These are phyloP conservation scores for Vachellia collinsii DNA, from an alignment of 306 rosid genomes.

Conservation along the genomic window DNA sequence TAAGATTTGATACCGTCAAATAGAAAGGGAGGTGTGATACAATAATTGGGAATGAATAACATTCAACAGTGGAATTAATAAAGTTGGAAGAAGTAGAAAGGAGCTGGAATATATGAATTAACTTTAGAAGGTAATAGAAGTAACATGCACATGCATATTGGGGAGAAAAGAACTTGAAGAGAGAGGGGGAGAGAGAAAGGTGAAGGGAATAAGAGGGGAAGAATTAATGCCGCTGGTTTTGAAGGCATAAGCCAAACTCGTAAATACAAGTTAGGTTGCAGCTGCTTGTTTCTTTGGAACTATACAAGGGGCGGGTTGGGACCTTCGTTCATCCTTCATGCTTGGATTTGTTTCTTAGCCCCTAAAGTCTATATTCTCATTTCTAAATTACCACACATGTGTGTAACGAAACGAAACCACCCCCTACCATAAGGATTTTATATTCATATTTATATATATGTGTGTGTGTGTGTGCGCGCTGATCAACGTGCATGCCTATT, in stretches of 20 bases:
- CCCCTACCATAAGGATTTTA: neutral
- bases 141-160: neutral
- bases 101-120: neutral
- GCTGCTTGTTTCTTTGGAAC: slow-evolving; percentile 44
- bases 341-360: neutral
- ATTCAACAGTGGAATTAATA: neutral
- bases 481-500: neutral
- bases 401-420: neutral
- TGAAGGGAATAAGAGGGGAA: neutral
- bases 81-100: neutral
- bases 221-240: slow-evolving; percentile 54
- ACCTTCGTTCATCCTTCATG: neutral
- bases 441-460: neutral
- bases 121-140: neutral
- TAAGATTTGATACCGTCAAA: neutral
- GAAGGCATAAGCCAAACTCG: slow-evolving; percentile 14
- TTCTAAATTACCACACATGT: neutral
- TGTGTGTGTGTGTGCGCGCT: too few species aligned
- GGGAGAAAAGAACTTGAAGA: neutral
- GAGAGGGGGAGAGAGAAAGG: neutral
- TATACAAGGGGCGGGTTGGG: slow-evolving; percentile 52
- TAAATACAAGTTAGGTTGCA: slow-evolving; percentile 33
- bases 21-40: neutral
- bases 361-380: slow-evolving; percentile 6
- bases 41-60: neutral